These are phyloP conservation scores for Ziziphus jujuba DNA, from an alignment of 306 rosid species.

Conservation along the genomic window DNA sequence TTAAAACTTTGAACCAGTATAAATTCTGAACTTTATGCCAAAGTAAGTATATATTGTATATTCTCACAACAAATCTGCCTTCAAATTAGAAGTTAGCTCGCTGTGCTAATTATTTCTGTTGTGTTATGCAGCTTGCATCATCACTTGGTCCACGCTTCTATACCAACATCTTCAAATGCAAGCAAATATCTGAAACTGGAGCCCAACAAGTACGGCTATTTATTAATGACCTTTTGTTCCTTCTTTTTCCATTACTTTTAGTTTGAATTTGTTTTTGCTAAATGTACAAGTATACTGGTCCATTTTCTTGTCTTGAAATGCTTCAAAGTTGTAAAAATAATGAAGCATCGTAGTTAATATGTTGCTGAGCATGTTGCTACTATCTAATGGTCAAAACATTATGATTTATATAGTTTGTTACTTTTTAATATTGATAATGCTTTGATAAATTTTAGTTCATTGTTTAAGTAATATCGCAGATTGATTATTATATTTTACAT, in stretches of 20 bases:
- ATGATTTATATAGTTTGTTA: background rate
- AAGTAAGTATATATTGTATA: background rate
- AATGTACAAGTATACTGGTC: background rate
- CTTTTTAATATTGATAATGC: conserved; percentile 5
- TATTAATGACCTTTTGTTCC: conserved; percentile 10
- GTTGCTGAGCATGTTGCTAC: background rate
- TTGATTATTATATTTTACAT: conserved; percentile 16
- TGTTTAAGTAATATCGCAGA: conserved; percentile 8
- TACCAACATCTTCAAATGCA: conserved; percentile 94
- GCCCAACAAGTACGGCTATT: conserved; percentile 78
- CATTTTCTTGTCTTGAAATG: background rate
- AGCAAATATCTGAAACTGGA: conserved; percentile 99
- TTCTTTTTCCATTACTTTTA: conserved; percentile 6
- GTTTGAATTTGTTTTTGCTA: conserved; percentile 1
- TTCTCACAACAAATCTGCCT: background rate
- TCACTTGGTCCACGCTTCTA: conserved; percentile 96
- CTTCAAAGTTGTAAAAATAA: too few relatives aligned
- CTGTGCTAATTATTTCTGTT: conserved; percentile 23
- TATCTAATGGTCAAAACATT: background rate
- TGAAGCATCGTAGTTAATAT: background rate
- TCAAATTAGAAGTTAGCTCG: conserved; percentile 13
- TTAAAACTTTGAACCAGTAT: background rate
- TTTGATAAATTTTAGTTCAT: conserved; percentile 10
- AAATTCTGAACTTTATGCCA: background rate
- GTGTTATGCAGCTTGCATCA: conserved; percentile 81